Evolutionary conservation across 2,329 filamentous ascomycete species (phyloP).

Genomic region (Talaromyces marneffei): DNA sequence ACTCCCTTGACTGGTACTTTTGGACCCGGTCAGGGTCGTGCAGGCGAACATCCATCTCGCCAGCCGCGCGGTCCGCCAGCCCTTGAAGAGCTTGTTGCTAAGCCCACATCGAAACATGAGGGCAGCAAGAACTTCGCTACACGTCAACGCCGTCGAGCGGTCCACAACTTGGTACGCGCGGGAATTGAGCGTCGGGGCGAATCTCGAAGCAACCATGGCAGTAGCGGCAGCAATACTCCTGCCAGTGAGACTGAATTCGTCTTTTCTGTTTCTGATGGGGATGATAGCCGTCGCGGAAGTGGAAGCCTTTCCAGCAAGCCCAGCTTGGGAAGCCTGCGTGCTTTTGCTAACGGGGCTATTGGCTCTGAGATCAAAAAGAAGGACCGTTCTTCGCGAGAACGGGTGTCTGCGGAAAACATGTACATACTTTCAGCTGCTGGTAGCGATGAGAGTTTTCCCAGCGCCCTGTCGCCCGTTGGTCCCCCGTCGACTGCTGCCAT

Average conservation of each 20-base stretch:
- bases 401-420: slow-evolving; percentile 48
- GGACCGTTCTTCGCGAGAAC: slow-evolving; percentile 49
- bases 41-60: slow-evolving; percentile 87
- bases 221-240: slow-evolving; percentile 74
- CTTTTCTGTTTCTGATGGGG: slow-evolving; percentile 64
- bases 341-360: slow-evolving; percentile 75
- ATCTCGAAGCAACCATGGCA: slow-evolving; percentile 60
- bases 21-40: slow-evolving; percentile 84
- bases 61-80: slow-evolving; percentile 90
- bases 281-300: slow-evolving; percentile 68
- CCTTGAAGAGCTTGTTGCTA: slow-evolving; percentile 81
- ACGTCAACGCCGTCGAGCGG: slow-evolving; percentile 83
- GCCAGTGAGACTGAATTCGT: slow-evolving; percentile 72
- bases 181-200: slow-evolving; percentile 74
- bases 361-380: slow-evolving; percentile 80
- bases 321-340: slow-evolving; percentile 68
- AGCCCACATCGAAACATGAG: slow-evolving; percentile 87
- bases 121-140: slow-evolving; percentile 96
- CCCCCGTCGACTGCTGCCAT: slow-evolving; percentile 37
- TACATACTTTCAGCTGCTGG: slow-evolving; percentile 53
- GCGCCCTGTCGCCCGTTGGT: slow-evolving; percentile 25
- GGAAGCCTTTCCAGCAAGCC: slow-evolving; percentile 73
- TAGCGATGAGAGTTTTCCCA: slow-evolving; percentile 52
- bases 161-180: slow-evolving; percentile 85
- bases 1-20: slow-evolving; percentile 81